Percentiles rank a stretch among this genome's conserved stretches.
phyloP scores from a whole-genome alignment of 768 basidiomycete genomes.

The Mrakia frigida region DNA sequence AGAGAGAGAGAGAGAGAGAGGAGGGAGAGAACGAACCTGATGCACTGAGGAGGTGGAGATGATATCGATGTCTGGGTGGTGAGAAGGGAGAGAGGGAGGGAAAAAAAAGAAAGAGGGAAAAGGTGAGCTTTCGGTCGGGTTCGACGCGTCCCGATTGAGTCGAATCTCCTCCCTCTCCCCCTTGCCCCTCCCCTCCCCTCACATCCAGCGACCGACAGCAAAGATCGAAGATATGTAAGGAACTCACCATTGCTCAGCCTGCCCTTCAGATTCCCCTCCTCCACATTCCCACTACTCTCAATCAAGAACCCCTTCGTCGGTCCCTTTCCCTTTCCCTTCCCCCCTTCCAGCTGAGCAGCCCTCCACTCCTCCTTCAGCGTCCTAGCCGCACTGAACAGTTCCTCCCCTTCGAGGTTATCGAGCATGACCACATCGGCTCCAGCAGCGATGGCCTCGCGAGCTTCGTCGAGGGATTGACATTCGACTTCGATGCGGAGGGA shows the following conservation, averaged over 20 bases:
- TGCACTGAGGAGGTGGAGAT: slow-evolving; percentile 54
- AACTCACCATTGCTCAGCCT: slow-evolving; percentile 75
- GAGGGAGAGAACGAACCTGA: slow-evolving; percentile 34
- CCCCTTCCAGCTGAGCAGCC: slow-evolving; percentile 30
- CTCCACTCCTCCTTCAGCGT: slow-evolving; percentile 70
- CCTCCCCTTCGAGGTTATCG: slow-evolving; percentile 79
- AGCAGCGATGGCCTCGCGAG: slow-evolving; percentile 92
- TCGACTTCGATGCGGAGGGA: slow-evolving; percentile 88
- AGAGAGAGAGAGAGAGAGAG: too few species aligned
- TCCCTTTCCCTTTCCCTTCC: too few species aligned
- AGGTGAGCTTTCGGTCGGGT: background rate
- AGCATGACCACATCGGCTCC: slow-evolving; percentile 95
- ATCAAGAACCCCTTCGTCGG: slow-evolving; percentile 65
- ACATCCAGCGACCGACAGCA: too few species aligned
- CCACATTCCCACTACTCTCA: slow-evolving; percentile 93
- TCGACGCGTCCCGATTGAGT: background rate
- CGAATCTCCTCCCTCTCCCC: background rate
- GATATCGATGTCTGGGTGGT: slow-evolving; percentile 91
- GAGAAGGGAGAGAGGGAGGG: background rate
- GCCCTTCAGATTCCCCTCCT: slow-evolving; percentile 73
- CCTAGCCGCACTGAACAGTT: slow-evolving; percentile 62
- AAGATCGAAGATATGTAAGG: too few species aligned
- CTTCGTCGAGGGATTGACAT: slow-evolving; percentile 79
- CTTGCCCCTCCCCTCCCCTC: background rate
- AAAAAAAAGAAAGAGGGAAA: background rate